Percentiles rank a stretch among this genome's conserved stretches.
phyloP scores from a whole-genome alignment of 805 yeast genomes.

The Pichia sporocuriosa region DNA sequence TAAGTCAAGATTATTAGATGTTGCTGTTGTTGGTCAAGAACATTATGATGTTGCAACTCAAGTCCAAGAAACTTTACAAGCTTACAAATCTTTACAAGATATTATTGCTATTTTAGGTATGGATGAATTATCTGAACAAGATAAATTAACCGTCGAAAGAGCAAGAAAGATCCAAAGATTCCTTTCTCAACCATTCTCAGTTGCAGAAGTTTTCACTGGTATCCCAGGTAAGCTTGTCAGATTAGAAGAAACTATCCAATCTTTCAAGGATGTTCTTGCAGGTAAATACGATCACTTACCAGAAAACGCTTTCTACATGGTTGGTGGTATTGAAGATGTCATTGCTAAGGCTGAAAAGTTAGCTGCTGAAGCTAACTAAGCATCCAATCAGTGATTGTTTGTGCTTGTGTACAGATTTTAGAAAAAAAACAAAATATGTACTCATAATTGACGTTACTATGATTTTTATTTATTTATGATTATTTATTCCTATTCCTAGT shows the following conservation, averaged over 20 bases:
- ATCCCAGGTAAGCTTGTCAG: constrained; percentile 96
- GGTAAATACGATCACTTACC: constrained; percentile 99
- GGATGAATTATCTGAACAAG: constrained; percentile 99
- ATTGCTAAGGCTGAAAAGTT: constrained; percentile 98
- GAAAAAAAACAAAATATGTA: constrained; percentile 1
- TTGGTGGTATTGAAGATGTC: constrained; percentile 99
- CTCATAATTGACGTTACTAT: constrained; percentile 11
- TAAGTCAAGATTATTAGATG: constrained; percentile 97
- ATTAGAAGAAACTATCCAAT: constrained; percentile 87
- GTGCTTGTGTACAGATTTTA: constrained; percentile 6
- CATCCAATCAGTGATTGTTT: constrained; percentile 12
- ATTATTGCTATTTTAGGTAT: constrained; percentile 99
- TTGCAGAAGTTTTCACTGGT: constrained; percentile 99
- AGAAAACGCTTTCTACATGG: constrained; percentile 99
- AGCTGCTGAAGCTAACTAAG: constrained; percentile 82
- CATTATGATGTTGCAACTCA: constrained; percentile 92
- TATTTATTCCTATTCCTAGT: constrained; percentile 14
- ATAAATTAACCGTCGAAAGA: constrained; percentile 99
- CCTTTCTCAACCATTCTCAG: constrained; percentile 99
- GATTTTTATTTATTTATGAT: constrained; percentile 13
- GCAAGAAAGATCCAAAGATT: constrained; percentile 99
- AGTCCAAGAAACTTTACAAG: constrained; percentile 98
- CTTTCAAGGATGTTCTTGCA: constrained; percentile 94
- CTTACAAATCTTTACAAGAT: constrained; percentile 99
- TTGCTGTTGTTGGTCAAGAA: constrained; percentile 95